Conservation (phyloP, 1,284 basidiomycete species). For the Cystobasidium slooffiae region DNA sequence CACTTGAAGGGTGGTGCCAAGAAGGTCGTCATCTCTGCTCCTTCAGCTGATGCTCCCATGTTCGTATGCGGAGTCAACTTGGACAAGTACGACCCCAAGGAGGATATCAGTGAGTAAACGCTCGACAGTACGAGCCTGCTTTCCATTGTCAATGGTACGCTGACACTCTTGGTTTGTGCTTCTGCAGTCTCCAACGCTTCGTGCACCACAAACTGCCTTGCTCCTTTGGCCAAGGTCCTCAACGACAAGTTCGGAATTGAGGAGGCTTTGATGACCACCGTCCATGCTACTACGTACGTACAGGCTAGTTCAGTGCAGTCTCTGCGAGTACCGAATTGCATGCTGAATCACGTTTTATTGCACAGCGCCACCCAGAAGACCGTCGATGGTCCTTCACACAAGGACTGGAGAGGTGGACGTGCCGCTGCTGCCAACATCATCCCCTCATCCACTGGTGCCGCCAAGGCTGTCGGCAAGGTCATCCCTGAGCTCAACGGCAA, state of each 20-base stretch:
- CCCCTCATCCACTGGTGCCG: slow-evolving; percentile 97
- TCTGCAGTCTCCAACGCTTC: slow-evolving; percentile 92
- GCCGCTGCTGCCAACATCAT: slow-evolving; percentile 98
- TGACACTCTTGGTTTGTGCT: slow-evolving; percentile 16
- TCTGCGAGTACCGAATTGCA: too few species aligned
- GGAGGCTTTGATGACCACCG: slow-evolving; percentile 98
- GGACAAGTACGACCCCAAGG: slow-evolving; percentile 86
- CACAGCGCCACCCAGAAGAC: slow-evolving; percentile 99
- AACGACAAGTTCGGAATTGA: slow-evolving; percentile 94
- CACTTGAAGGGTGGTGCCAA: slow-evolving; percentile 99
- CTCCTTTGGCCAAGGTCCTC: slow-evolving; percentile 97
- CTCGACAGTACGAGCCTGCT: not conserved
- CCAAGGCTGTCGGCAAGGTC: slow-evolving; percentile 86
- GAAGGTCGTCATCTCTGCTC: slow-evolving; percentile 99
- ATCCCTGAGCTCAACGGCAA: slow-evolving; percentile 97
- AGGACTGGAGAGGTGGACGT: slow-evolving; percentile 90
- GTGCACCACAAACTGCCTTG: slow-evolving; percentile 99
- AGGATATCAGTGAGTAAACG: slow-evolving; percentile 66
- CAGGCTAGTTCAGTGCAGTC: not conserved
- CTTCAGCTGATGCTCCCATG: slow-evolving; percentile 98
- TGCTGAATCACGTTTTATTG: slow-evolving; percentile 54
- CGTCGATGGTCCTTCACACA: slow-evolving; percentile 92
- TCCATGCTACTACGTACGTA: slow-evolving; percentile 67
- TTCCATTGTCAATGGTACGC: not conserved
- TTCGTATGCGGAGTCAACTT: slow-evolving; percentile 77